Percentiles rank a stretch among this genome's conserved stretches.
Evolutionary conservation across 345 rosid species (phyloP).

Genomic region (Combretum micranthum): DNA sequence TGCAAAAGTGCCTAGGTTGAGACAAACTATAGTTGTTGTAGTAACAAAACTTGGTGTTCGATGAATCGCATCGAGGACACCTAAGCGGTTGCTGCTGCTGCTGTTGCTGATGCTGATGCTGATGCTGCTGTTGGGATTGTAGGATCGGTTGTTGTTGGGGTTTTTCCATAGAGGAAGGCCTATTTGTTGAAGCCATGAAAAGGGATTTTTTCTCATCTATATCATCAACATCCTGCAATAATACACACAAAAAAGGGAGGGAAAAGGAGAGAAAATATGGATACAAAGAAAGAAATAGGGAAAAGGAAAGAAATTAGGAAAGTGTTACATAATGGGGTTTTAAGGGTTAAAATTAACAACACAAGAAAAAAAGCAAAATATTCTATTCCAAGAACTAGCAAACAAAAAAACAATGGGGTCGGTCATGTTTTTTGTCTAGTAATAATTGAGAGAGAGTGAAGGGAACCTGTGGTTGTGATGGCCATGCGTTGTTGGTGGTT

Average conservation of each 20-base stretch:
- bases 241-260: too few species aligned
- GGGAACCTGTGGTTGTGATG: constrained; percentile 46
- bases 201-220: constrained; percentile 43
- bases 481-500: constrained; percentile 58
- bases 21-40: constrained; percentile 65
- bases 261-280: constrained; percentile 6
- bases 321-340: constrained; percentile 10
- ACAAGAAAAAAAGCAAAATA: constrained; percentile 16
- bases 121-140: not conserved
- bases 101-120: constrained; percentile 9
- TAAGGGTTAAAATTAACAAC: constrained; percentile 22
- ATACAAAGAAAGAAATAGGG: constrained; percentile 4
- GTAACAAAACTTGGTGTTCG: constrained; percentile 64
- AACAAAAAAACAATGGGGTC: constrained; percentile 48
- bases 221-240: constrained; percentile 29
- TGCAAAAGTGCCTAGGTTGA: constrained; percentile 72
- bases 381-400: constrained; percentile 56
- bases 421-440: constrained; percentile 19
- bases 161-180: constrained; percentile 26
- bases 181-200: constrained; percentile 35
- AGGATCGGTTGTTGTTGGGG: constrained; percentile 25
- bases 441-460: constrained; percentile 35
- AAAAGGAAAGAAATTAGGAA: too few species aligned
- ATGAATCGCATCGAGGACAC: constrained; percentile 64
- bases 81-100: constrained; percentile 28